phyloP scores from a whole-genome alignment of 2,329 filamentous ascomycete species.

The Apiospora saccharicola region DNA sequence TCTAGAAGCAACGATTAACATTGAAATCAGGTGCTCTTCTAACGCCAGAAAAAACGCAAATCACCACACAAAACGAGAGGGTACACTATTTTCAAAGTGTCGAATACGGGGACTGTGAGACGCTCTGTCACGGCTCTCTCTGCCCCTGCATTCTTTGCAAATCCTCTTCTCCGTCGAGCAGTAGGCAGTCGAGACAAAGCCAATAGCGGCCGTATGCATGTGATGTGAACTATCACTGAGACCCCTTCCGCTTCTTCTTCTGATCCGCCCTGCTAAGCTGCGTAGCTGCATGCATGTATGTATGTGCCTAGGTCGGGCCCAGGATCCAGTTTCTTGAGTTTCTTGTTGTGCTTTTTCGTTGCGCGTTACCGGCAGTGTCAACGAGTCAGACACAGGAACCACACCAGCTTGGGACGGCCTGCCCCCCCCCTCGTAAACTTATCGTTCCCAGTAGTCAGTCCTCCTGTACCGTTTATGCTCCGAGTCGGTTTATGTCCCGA shows the following conservation, averaged over 20 bases:
- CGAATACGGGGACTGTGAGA: neutral
- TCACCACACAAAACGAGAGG: neutral
- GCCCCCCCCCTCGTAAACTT: neutral
- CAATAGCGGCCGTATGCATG: neutral
- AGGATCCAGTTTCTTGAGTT: neutral
- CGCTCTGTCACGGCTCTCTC: neutral
- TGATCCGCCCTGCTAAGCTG: neutral
- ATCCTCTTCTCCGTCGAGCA: neutral
- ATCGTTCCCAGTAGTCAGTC: neutral
- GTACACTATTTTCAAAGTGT: neutral
- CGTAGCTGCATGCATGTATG: neutral
- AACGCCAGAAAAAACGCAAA: neutral
- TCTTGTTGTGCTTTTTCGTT: conserved; percentile 1
- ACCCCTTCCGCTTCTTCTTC: conserved; percentile 6
- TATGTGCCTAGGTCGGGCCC: neutral
- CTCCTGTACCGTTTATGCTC: neutral
- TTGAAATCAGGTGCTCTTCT: neutral
- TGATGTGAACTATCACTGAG: neutral
- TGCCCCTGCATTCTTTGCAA: neutral
- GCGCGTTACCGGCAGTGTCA: neutral
- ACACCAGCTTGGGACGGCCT: neutral
- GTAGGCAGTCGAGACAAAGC: neutral
- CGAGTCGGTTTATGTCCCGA: neutral
- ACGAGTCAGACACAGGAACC: neutral
- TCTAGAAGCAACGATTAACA: neutral